phyloP scores from a whole-genome alignment of 139 green algal species.

The Eudorina sp. region DNA sequence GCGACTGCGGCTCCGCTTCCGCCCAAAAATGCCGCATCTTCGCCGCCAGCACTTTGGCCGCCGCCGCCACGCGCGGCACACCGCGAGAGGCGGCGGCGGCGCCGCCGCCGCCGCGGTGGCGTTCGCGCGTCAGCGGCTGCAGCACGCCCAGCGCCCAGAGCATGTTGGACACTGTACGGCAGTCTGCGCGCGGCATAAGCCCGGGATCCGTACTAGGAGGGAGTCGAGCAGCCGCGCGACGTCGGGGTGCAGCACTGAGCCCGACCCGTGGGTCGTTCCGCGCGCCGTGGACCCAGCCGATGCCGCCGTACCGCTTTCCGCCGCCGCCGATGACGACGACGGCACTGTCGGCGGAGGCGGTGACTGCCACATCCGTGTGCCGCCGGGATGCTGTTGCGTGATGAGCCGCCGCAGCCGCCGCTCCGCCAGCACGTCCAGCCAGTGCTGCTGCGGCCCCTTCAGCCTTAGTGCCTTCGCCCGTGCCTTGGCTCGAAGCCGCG shows the following conservation, averaged over 20 bases:
- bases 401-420: not conserved
- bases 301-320: not conserved
- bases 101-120: not conserved
- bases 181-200: constrained; percentile 46
- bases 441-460: not conserved
- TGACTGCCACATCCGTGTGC: no score
- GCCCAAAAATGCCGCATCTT: constrained; percentile 42
- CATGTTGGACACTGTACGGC: constrained; percentile 45
- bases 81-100: not conserved
- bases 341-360: not conserved
- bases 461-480: not conserved
- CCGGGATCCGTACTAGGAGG: constrained; percentile 32
- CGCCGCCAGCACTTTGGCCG: not conserved
- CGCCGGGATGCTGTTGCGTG: not conserved
- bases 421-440: not conserved
- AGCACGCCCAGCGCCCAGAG: constrained; percentile 58
- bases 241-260: constrained; percentile 7
- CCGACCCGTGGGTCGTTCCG: no score
- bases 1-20: not conserved
- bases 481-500: not conserved
- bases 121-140: not conserved
- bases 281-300: not conserved
- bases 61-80: not conserved
- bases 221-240: not conserved
- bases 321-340: not conserved